These are phyloP conservation scores for Chlorella ohadii DNA, from an alignment of 139 green algal species.

Conservation along the genomic window DNA sequence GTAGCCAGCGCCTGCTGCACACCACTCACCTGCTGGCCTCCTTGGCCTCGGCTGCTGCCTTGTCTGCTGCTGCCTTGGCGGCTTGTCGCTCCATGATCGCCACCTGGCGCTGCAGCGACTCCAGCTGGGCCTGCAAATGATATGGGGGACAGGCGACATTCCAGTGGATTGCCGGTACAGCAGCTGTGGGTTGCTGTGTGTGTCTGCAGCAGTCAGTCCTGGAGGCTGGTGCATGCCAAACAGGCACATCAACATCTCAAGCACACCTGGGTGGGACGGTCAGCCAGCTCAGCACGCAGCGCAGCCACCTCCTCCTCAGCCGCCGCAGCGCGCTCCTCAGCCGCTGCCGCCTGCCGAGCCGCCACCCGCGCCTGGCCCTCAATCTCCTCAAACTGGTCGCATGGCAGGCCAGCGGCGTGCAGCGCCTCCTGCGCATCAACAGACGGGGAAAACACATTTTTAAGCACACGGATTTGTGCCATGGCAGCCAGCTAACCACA, in stretches of 20 bases:
- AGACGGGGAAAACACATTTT: background rate
- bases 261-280: slow-evolving; percentile 27
- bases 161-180: background rate
- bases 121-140: slow-evolving; percentile 19
- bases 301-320: slow-evolving; percentile 15
- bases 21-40: background rate
- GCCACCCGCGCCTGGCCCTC: slow-evolving; percentile 10
- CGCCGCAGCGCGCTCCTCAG: slow-evolving; percentile 15
- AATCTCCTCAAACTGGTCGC: slow-evolving; percentile 3
- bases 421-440: slow-evolving; percentile 8
- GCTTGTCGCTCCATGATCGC: slow-evolving; percentile 74
- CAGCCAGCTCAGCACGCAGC: slow-evolving; percentile 1
- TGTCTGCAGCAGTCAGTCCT: too few species aligned
- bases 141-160: too few species aligned
- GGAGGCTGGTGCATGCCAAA: too few species aligned
- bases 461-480: background rate
- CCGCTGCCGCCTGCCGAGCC: background rate
- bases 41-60: background rate
- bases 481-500: background rate
- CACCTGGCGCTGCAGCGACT: slow-evolving; percentile 63
- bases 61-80: slow-evolving; percentile 15
- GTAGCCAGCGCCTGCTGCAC: background rate
- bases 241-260: too few species aligned
- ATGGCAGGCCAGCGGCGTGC: slow-evolving; percentile 1
- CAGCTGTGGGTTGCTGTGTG: slow-evolving; percentile 28